Conservation (phyloP, 1,139 yeast species). For the Hansenula sp. region DNA sequence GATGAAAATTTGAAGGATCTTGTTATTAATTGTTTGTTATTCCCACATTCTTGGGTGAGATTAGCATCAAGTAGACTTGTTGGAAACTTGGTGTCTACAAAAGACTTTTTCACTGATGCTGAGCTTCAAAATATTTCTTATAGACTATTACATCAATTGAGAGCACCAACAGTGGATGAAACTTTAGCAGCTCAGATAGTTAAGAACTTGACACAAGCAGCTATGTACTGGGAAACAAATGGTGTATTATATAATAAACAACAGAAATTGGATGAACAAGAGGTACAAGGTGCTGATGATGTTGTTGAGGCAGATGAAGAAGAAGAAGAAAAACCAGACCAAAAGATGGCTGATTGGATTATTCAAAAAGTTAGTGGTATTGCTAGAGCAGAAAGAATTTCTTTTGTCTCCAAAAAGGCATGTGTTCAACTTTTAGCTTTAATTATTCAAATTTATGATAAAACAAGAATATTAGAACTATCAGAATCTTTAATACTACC, state of each 20-base stretch:
- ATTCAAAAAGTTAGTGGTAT: constrained; percentile 56
- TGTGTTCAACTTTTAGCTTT: constrained; percentile 59
- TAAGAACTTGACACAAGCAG: constrained; percentile 60
- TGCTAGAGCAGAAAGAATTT: constrained; percentile 60
- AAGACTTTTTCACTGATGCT: constrained; percentile 24
- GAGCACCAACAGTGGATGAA: constrained; percentile 71
- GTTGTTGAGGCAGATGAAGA: constrained; percentile 22
- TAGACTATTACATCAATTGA: constrained; percentile 69
- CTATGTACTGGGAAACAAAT: constrained; percentile 57
- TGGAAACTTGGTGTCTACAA: constrained; percentile 44
- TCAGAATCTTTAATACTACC: constrained; percentile 55
- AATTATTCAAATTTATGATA: constrained; percentile 45
- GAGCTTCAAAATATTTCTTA: constrained; percentile 63
- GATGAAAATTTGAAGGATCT: constrained; percentile 35
- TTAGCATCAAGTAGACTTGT: constrained; percentile 61
- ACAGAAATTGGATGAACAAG: constrained; percentile 23
- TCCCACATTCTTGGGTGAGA: constrained; percentile 93
- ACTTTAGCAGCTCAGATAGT: constrained; percentile 62
- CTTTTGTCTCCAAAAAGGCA: constrained; percentile 56
- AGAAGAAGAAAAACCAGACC: constrained; percentile 26
- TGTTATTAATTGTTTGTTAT: constrained; percentile 55
- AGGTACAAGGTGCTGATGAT: constrained; percentile 19
- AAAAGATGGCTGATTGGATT: constrained; percentile 58
- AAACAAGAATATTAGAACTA: constrained; percentile 33
- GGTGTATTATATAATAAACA: constrained; percentile 33